Base-by-base conservation (phyloP, 2,329 filamentous ascomycete genomes). In the Lachnellula occidentalis region DNA sequence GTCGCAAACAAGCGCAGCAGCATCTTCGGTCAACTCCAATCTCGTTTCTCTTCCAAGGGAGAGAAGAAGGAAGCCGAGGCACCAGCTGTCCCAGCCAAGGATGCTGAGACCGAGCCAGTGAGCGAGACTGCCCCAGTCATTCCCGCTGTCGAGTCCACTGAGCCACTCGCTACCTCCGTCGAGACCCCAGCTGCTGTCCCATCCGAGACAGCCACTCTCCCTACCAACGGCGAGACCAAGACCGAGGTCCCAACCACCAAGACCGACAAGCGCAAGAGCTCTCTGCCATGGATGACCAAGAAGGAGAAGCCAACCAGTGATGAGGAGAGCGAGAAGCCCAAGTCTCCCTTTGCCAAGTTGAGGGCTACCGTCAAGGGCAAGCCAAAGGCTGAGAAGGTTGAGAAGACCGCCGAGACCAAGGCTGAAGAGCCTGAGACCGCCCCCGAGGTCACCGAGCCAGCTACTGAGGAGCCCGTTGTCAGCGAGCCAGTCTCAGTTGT, bases 231-330 rank as follows among this genome's bases (percentile, higher is more conserved):
- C 55, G 65, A 73, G 57, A 66, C 71, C 55, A 68, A 69, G 56
- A 64, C 71, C 41, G 73, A 73, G 63, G 69, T 65, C 51, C 66
- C 66, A 53, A 59, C 64, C 31, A 59, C 66, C 54, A 76, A 76
- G 69, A 53, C 66, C 27, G 71, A 72, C 65, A 88, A 88, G 81
- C 82, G 85, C 65, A 74, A 75, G 62, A 86, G 82, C 63, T 79
- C 87, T 71, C 61, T 70, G 24, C 68, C 68, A 58, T 88, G 82
- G 83, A 63, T 78, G 70, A 81, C 79, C 73, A 79, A 83, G 75
- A 87, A 87, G 78, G 81, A 81, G 71, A 67, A 68, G 61, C 51
- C 59, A 43, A 63, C 62, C 45, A 61, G 61, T 24, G 79, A 82
- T 63, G 68, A 72, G 50, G 77, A 79, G 60, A 69, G 75, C 57